Evolutionary conservation across 164 flowering plant species (phyloP), one percentile per base, ranked within the genome.

Genomic region (Tinospora cordifolia): DNA sequence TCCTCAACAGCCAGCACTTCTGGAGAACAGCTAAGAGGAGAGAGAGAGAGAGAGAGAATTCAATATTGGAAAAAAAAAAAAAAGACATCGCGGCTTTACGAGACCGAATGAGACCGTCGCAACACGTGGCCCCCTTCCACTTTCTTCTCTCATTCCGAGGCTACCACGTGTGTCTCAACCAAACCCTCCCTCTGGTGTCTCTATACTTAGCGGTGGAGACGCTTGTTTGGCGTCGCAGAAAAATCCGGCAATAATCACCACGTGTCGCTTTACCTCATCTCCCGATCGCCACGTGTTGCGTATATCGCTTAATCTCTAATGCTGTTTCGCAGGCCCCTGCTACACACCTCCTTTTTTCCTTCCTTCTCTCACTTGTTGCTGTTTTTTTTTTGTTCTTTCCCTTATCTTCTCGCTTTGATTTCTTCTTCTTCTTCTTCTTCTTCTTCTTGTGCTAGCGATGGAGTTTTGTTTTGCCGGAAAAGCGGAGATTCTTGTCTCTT

Each of bases 11-110:
- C 47, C 74, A 65, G 72, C 46, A 65, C 38, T 69, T 71, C 71
- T 65, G 76, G 74, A 75, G 19, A 54, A 75, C 81, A 78, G 81
- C 76, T 78, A 62, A 75, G 66, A 70, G 0, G 71, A 66, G 74
- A 69, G 70, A 75, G 77, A 66, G 74, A 69, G 70, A 75, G 77
- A 30, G 36, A 30, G 36, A 30, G 36, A 30, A 30, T 30, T 30
- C 4, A 30, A 30, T 30, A 30, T 30, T 30, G 36, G 36, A 75
- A 65, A 40, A 5, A 8, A n/a, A 39, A 66, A 17, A 49, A 40
- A 34, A 22, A 21, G 58, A 65, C 77, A 74, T 72, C 68, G 72
- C 68, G 73, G 70, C 75, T 69, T 74, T 60, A 58, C 77, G 65
- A 71, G 65, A 69, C 72, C 59, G 75, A 27, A 44, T 25, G 13